Percentiles rank a stretch among this genome's conserved stretches.
Conservation (phyloP, 2,329 filamentous ascomycete species). For the Arthrinium phaeospermum region DNA sequence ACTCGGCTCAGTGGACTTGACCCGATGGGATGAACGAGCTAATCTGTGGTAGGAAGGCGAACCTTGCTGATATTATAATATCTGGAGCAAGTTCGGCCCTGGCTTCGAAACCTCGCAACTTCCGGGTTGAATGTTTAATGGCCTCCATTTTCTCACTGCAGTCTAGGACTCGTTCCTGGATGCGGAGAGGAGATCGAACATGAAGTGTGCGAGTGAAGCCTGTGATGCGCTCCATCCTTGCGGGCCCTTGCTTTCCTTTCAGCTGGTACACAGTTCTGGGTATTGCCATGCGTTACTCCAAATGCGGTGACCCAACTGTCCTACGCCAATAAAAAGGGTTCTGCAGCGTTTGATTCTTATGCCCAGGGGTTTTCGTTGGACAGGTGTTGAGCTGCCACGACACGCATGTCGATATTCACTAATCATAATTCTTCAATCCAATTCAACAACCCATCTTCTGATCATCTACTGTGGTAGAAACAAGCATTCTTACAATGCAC, state of each 20-base stretch:
- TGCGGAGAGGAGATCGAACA: constrained; percentile 52
- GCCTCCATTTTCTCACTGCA: constrained; percentile 59
- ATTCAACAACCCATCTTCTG: not conserved
- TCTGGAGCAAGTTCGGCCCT: not conserved
- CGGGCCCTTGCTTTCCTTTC: not conserved
- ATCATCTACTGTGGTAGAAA: not conserved
- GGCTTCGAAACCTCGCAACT: constrained; percentile 18
- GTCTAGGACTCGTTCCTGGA: constrained; percentile 48
- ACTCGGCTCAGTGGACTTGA: not conserved
- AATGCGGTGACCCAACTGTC: not conserved
- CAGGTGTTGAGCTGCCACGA: not conserved
- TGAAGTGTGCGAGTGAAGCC: not conserved
- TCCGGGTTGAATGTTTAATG: constrained; percentile 32
- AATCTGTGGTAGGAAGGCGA: not conserved
- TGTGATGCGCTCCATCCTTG: not conserved
- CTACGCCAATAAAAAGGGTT: not conserved
- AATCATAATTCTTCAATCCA: not conserved
- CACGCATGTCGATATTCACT: not conserved
- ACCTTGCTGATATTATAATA: not conserved
- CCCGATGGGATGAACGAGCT: not conserved
- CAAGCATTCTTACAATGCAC: not conserved
- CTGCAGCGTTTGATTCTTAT: not conserved
- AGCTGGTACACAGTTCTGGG: not conserved
- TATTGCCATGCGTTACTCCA: not conserved
- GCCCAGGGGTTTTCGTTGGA: not conserved